These are phyloP conservation scores for Taphrina betulina DNA, from an alignment of 1,139 yeast genomes.

Conservation along the genomic window DNA sequence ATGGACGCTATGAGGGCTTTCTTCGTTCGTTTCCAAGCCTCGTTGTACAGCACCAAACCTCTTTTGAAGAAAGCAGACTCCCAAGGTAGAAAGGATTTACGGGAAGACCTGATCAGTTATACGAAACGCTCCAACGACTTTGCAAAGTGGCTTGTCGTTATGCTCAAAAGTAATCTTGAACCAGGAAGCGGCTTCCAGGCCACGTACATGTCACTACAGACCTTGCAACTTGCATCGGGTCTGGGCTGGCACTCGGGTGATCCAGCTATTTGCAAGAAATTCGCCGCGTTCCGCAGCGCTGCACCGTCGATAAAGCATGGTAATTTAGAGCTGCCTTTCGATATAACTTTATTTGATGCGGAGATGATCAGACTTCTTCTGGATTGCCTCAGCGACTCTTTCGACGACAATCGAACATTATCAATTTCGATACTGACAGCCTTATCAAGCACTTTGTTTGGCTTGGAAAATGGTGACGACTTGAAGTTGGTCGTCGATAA, in stretches of 20 bases:
- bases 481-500: slow-evolving; percentile 41
- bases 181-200: slow-evolving; percentile 31
- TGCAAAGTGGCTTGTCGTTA: slow-evolving; percentile 20
- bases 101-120: not conserved
- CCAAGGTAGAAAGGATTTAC: not conserved
- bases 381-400: slow-evolving; percentile 65
- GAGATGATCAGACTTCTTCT: slow-evolving; percentile 53
- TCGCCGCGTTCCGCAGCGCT: slow-evolving; percentile 4
- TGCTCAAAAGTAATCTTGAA: slow-evolving; percentile 23
- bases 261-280: slow-evolving; percentile 11
- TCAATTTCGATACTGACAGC: slow-evolving; percentile 57
- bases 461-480: slow-evolving; percentile 35
- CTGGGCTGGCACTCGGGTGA: slow-evolving; percentile 26
- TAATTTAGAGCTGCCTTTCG: slow-evolving; percentile 47
- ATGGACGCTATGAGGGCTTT: slow-evolving; percentile 23
- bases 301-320: slow-evolving; percentile 1
- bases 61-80: slow-evolving; percentile 6
- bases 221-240: slow-evolving; percentile 20
- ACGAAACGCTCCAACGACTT: slow-evolving; percentile 9
- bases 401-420: slow-evolving; percentile 66
- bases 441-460: slow-evolving; percentile 44
- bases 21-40: slow-evolving; percentile 26
- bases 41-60: slow-evolving; percentile 3
- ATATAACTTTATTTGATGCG: slow-evolving; percentile 49
- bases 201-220: slow-evolving; percentile 24